A percentile compares a stretch with the other conserved stretches of the same genome.
These are phyloP conservation scores for Nothophoma quercina DNA, from an alignment of 2,329 filamentous ascomycete genomes.

Conservation along the genomic window DNA sequence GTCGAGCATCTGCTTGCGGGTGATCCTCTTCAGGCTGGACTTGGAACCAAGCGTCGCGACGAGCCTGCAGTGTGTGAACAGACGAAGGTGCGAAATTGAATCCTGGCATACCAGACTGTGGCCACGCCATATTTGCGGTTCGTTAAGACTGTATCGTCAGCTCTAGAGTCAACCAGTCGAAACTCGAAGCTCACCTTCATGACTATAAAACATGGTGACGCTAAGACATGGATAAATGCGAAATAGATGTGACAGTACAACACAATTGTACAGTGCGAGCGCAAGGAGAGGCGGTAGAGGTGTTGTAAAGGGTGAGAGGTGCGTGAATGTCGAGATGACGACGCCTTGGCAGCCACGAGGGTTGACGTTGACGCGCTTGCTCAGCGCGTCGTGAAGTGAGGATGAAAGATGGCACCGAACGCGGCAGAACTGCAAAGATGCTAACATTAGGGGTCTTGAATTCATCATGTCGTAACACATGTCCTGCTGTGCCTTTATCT, in stretches of 20 bases:
- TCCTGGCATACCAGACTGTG: constrained; percentile 79
- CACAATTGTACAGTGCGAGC: neutral
- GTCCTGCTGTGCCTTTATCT: constrained; percentile 25
- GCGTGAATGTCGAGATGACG: neutral
- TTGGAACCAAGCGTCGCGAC: constrained; percentile 85
- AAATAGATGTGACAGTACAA: constrained; percentile 8
- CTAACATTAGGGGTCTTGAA: constrained; percentile 18
- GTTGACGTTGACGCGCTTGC: constrained; percentile 23
- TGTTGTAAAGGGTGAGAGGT: neutral
- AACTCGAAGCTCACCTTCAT: constrained; percentile 73
- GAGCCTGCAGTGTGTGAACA: constrained; percentile 68
- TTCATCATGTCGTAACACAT: constrained; percentile 31
- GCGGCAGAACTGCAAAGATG: neutral
- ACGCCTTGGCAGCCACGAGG: constrained; percentile 17
- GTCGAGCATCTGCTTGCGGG: constrained; percentile 83
- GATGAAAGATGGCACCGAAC: constrained; percentile 2
- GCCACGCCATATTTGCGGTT: constrained; percentile 89
- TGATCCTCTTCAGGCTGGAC: constrained; percentile 74
- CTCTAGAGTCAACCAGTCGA: constrained; percentile 2
- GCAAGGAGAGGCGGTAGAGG: neutral
- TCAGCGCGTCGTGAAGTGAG: constrained; percentile 31
- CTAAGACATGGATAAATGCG: constrained; percentile 17
- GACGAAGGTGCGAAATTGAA: neutral
- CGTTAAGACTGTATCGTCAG: constrained; percentile 70
- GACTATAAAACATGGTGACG: constrained; percentile 86